Conservation (phyloP, 306 rosid genomes). For the Trifolium subterraneum region DNA sequence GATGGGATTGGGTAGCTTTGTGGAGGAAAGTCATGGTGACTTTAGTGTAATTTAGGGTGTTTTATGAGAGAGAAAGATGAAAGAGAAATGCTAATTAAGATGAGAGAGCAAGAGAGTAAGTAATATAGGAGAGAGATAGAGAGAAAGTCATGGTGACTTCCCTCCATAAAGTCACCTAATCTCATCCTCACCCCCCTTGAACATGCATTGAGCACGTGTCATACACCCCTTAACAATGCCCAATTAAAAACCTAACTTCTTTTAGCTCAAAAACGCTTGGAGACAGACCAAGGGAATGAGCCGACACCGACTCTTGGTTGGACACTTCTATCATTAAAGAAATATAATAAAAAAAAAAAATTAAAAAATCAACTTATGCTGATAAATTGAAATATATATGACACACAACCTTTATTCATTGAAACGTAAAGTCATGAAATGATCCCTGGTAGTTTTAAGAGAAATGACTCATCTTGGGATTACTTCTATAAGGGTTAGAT, state of each 20-base stretch:
- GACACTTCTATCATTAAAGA: not conserved
- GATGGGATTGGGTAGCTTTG: no score
- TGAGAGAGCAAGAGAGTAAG: no score
- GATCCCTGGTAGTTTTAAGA: not conserved
- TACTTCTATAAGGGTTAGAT: not conserved
- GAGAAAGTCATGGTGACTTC: no score
- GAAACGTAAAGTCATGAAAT: not conserved
- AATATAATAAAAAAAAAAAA: not conserved
- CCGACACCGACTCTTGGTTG: not conserved
- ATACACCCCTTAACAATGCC: not conserved
- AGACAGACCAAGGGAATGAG: not conserved
- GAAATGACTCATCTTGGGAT: not conserved
- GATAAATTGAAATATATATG: constrained; percentile 1
- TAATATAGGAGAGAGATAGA: no score
- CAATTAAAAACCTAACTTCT: not conserved
- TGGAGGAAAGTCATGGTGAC: no score
- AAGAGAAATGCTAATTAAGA: no score
- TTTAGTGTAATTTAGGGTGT: no score
- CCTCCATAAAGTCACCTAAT: no score
- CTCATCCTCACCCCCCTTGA: not conserved
- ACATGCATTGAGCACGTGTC: not conserved
- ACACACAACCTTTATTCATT: not conserved
- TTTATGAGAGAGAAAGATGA: no score
- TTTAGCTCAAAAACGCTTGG: not conserved
- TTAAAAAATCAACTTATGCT: not conserved